Evolutionary conservation across 2,329 filamentous ascomycete genomes (phyloP).

Genomic region (Tolypocladium cylindrosporum): DNA sequence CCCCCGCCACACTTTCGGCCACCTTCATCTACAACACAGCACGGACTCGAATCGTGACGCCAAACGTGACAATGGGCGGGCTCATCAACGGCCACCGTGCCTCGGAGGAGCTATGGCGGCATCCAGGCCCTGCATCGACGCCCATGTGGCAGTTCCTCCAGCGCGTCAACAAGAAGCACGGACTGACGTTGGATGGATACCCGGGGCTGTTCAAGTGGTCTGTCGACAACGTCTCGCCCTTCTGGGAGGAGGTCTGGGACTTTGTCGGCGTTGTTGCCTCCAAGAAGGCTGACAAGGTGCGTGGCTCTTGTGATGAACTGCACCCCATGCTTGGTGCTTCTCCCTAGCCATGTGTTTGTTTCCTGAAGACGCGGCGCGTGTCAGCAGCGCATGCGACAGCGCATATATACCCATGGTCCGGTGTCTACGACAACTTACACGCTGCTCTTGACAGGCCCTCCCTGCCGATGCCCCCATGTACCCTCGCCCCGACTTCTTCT

Average conservation of each 20-base stretch:
- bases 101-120: conserved; percentile 56
- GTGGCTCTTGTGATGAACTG: background rate
- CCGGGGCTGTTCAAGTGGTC: conserved; percentile 79
- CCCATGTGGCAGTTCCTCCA: conserved; percentile 64
- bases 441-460: conserved; percentile 45
- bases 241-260: conserved; percentile 82
- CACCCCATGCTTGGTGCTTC: background rate
- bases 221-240: conserved; percentile 59
- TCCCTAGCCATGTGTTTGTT: background rate
- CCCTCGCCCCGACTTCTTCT: conserved; percentile 79
- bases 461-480: conserved; percentile 63
- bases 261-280: conserved; percentile 69
- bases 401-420: background rate
- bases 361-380: background rate
- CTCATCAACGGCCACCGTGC: conserved; percentile 1
- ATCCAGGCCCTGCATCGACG: conserved; percentile 55
- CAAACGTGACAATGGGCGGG: conserved; percentile 6
- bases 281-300: conserved; percentile 48
- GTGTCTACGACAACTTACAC: background rate
- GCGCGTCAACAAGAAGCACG: conserved; percentile 57
- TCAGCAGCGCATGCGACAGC: background rate
- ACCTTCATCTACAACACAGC: background rate
- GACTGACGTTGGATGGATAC: conserved; percentile 54
- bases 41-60: background rate
- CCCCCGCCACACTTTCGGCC: background rate